Percentiles rank a stretch among this genome's conserved stretches.
Conservation (phyloP, 2,329 filamentous ascomycete species). For the Talaromyces marneffei region DNA sequence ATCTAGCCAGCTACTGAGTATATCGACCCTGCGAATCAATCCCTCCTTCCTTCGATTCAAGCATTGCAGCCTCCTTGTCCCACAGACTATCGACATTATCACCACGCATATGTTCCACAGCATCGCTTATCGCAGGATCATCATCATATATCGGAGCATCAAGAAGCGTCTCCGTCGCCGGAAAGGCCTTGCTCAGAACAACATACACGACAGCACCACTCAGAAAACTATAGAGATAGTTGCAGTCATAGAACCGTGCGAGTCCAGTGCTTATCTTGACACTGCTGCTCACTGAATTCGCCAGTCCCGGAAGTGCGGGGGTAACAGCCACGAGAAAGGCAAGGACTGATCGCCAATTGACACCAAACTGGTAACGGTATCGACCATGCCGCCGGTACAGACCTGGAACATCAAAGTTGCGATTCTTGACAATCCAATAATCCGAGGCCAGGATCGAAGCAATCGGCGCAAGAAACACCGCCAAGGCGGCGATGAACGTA, state of each 20-base stretch:
- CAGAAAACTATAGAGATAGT: constrained; percentile 29
- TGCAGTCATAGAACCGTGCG: constrained; percentile 32
- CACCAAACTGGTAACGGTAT: constrained; percentile 31
- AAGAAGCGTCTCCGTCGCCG: constrained; percentile 8
- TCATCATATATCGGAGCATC: neutral
- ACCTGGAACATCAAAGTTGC: constrained; percentile 38
- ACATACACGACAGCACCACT: constrained; percentile 27
- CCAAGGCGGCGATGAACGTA: constrained; percentile 23
- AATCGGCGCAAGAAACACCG: constrained; percentile 40
- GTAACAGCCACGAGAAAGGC: constrained; percentile 32
- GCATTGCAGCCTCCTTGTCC: neutral
- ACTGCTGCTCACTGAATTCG: constrained; percentile 22
- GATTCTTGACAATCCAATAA: constrained; percentile 37
- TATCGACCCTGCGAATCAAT: neutral
- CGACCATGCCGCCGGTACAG: constrained; percentile 40
- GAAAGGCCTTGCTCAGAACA: constrained; percentile 14
- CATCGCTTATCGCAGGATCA: neutral
- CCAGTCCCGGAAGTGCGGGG: constrained; percentile 26
- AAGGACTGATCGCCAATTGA: constrained; percentile 28
- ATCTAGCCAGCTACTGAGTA: neutral
- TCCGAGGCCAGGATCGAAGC: constrained; percentile 39
- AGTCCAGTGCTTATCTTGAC: constrained; percentile 18
- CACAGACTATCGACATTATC: neutral
- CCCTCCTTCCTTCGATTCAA: neutral
- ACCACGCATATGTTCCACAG: neutral